Evolutionary conservation across 2,329 filamentous ascomycete species (phyloP), one percentile per base, ranked within the genome.

Genomic region (Aspergillus oerlinghausenensis): DNA sequence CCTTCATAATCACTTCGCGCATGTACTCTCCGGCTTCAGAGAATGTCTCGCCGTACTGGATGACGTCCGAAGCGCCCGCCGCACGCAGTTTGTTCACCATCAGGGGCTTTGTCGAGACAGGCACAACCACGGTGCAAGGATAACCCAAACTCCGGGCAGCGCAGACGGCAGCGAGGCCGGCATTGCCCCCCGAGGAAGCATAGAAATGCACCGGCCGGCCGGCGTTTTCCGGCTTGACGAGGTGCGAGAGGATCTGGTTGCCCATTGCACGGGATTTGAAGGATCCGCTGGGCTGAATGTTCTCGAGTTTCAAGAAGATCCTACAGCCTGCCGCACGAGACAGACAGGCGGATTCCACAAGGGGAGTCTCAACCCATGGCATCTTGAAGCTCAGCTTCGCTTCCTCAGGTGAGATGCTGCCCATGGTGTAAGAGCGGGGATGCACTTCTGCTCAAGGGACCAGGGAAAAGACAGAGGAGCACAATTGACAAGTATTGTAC

Each of bases 291-390:
- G 90, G 91, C 69, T 96, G 91, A 54, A 92, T 83, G 70, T 89
- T 90, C 66, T 95, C 90, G 60, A 94, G 84, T 73, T 95, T 95
- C 67, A 95, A 85, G 73, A 89, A 90, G 72, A 95, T 84, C 76
- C 88, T 87, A 78, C 88, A 92, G 73, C 88, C 89, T 63, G 88
- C 87, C 60, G 81, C 80, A 61, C 84, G 81, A 47, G 88, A 91
- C 40, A 92, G 80, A 14, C 83, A 77, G 51, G 81, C 78, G 3
- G 86, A 90, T 66, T 85, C 82, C 57, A 89, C 80, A 59, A 89
- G 80, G 26, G 89, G 89, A 19, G 89, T 92, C 69, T 87, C 78
- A 58, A 85, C 82, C 87, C 88, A 92, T 55, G 88, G 86, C 52
- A 67, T 72, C 52, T 71, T 70, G 59, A 68, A 66, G 49, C 50